phyloP scores from a whole-genome alignment of 139 green algal genomes.

The Tetraselmis chui region DNA sequence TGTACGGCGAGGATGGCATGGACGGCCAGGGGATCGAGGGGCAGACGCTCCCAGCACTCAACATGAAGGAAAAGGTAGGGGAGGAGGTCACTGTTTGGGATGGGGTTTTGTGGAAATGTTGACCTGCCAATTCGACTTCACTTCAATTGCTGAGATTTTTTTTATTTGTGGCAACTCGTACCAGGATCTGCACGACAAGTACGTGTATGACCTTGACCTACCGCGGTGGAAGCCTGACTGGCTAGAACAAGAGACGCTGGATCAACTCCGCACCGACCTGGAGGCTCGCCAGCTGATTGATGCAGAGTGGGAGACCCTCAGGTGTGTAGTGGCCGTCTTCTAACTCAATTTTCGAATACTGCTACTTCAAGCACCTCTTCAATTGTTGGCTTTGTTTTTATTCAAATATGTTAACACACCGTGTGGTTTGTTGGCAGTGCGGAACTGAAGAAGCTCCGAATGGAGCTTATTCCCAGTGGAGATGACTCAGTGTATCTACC shows the following conservation, averaged over 20 bases:
- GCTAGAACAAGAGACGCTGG: conserved; percentile 43
- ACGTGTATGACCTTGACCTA: conserved; percentile 49
- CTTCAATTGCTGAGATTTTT: too few species aligned
- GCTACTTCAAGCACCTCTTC: too few species aligned
- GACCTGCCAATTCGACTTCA: too few species aligned
- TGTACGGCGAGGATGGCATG: conserved; percentile 99
- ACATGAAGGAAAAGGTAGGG: conserved; percentile 16
- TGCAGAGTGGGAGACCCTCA: conserved; percentile 25
- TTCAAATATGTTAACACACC: conserved; percentile 22
- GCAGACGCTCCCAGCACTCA: conserved; percentile 78
- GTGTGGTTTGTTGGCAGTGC: conserved; percentile 25
- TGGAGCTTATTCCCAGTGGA: conserved; percentile 70
- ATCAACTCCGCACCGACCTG: conserved; percentile 46
- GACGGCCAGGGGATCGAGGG: conserved; percentile 86
- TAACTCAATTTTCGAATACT: too few species aligned
- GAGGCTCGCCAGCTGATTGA: conserved; percentile 41
- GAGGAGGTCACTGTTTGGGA: too few species aligned
- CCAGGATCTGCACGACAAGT: conserved; percentile 23
- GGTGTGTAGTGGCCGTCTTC: too few species aligned
- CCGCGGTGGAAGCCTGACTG: conserved; percentile 48
- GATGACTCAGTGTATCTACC: conserved; percentile 78
- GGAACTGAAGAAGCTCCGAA: conserved; percentile 71
- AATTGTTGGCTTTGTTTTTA: too few species aligned
- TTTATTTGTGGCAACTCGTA: too few species aligned
- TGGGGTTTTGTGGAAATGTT: too few species aligned